Evolutionary conservation across 1,139 yeast species (phyloP).

Genomic region (Magnusiomyces suaveolens): DNA sequence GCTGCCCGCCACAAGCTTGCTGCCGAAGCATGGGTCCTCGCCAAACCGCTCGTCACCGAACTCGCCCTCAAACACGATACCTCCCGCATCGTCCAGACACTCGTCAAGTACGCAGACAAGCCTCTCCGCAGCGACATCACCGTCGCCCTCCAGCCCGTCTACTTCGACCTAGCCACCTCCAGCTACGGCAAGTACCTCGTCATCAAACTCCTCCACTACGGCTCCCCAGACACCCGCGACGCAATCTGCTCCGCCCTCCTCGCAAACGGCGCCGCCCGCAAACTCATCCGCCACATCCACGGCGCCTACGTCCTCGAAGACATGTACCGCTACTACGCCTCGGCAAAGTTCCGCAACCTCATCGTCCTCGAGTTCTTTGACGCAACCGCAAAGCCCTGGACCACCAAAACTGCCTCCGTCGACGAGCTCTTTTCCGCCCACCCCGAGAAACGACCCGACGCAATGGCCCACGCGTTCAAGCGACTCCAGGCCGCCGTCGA

Average conservation of each 20-base stretch:
- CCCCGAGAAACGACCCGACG: constrained; percentile 73
- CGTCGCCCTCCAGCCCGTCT: constrained; percentile 61
- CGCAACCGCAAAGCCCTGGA: constrained; percentile 44
- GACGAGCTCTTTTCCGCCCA: constrained; percentile 58
- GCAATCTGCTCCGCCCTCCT: constrained; percentile 74
- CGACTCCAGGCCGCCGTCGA: constrained; percentile 86
- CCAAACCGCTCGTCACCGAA: constrained; percentile 69
- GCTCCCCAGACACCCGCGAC: constrained; percentile 69
- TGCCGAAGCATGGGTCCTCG: constrained; percentile 74
- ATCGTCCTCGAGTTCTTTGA: constrained; percentile 97
- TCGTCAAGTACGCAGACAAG: constrained; percentile 75
- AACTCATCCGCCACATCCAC: constrained; percentile 91
- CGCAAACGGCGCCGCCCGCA: constrained; percentile 61
- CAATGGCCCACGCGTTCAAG: constrained; percentile 66
- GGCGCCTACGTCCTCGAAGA: constrained; percentile 99
- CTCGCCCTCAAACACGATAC: constrained; percentile 94
- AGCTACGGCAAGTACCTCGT: constrained; percentile 88
- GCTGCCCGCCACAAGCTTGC: constrained; percentile 69
- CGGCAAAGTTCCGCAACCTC: constrained; percentile 75
- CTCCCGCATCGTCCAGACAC: constrained; percentile 88
- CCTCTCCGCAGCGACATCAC: constrained; percentile 71
- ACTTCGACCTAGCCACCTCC: constrained; percentile 76
- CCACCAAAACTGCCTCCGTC: constrained; percentile 69
- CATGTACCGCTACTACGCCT: constrained; percentile 74
- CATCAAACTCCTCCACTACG: constrained; percentile 85